Evolutionary conservation across 108 stramenopile species (phyloP).

Genomic region (Conticribra weissflogii): DNA sequence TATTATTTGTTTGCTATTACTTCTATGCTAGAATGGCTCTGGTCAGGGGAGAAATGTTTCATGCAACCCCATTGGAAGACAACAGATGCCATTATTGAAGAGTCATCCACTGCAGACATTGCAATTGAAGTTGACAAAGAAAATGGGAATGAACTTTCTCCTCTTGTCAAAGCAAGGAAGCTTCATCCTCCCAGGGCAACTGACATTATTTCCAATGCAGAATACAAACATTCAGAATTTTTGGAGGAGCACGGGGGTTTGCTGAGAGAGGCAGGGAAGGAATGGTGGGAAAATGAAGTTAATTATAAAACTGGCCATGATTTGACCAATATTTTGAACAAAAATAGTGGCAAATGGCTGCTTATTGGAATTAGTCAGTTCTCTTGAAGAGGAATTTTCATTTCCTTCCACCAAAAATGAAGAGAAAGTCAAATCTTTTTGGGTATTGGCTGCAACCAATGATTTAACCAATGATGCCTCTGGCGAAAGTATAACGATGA

Average conservation of each 20-base stretch:
- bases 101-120: too few species aligned
- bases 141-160: neutral
- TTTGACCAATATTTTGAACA: neutral
- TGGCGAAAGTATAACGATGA: too few species aligned
- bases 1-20: too few species aligned
- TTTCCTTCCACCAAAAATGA: slow-evolving; percentile 46
- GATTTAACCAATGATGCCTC: too few species aligned
- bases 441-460: neutral
- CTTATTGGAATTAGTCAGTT: slow-evolving; percentile 14
- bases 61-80: too few species aligned
- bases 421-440: slow-evolving; percentile 24
- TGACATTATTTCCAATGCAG: slow-evolving; percentile 25
- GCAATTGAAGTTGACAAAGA: neutral
- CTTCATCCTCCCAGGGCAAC: slow-evolving; percentile 16
- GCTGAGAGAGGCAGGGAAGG: slow-evolving; percentile 51
- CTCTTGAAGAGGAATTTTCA: slow-evolving; percentile 29
- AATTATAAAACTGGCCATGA: neutral
- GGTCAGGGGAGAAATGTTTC: too few species aligned
- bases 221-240: slow-evolving; percentile 42
- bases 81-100: too few species aligned
- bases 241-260: slow-evolving; percentile 44
- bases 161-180: neutral
- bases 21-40: too few species aligned
- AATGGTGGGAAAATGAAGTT: slow-evolving; percentile 31
- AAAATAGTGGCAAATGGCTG: slow-evolving; percentile 24